phyloP scores from a whole-genome alignment of 805 yeast species.

The Saccharomycopsis oosterbeekiorum region DNA sequence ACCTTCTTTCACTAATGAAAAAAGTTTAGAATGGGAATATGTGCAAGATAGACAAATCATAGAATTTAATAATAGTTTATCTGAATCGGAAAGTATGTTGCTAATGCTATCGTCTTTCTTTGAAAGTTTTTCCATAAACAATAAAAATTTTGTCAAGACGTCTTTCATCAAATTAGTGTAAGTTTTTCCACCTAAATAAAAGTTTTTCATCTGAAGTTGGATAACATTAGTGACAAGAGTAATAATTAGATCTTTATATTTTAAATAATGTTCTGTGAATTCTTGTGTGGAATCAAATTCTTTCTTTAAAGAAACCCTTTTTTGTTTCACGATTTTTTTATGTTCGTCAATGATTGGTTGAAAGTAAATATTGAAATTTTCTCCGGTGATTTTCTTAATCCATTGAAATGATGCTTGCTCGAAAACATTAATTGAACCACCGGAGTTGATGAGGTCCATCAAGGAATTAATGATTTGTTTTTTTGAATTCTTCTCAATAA shows the following conservation, averaged over 20 bases:
- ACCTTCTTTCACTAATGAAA: not conserved
- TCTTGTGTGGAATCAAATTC: not conserved
- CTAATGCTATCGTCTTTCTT: not conserved
- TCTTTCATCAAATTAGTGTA: not conserved
- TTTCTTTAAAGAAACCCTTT: not conserved
- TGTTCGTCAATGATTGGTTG: conserved; percentile 7
- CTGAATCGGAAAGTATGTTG: conserved; percentile 6
- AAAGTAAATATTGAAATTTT: conserved; percentile 5
- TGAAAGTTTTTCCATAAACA: not conserved
- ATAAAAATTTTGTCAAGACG: not conserved
- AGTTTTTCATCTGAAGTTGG: not conserved
- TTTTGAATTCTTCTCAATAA: not conserved
- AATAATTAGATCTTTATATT: not conserved
- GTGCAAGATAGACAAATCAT: conserved; percentile 13
- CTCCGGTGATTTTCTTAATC: conserved; percentile 5
- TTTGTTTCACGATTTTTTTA: not conserved
- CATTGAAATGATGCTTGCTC: conserved; percentile 3
- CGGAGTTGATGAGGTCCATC: conserved; percentile 2
- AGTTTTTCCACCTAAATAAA: not conserved
- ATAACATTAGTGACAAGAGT: not conserved
- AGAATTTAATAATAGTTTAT: conserved; percentile 8
- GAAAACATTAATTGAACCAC: conserved; percentile 1
- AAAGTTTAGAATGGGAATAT: not conserved
- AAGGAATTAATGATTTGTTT: conserved; percentile 3
- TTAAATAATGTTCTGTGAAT: not conserved